These are phyloP conservation scores for Hysterangium stoloniferum DNA, from an alignment of 768 basidiomycete genomes.

Conservation along the genomic window DNA sequence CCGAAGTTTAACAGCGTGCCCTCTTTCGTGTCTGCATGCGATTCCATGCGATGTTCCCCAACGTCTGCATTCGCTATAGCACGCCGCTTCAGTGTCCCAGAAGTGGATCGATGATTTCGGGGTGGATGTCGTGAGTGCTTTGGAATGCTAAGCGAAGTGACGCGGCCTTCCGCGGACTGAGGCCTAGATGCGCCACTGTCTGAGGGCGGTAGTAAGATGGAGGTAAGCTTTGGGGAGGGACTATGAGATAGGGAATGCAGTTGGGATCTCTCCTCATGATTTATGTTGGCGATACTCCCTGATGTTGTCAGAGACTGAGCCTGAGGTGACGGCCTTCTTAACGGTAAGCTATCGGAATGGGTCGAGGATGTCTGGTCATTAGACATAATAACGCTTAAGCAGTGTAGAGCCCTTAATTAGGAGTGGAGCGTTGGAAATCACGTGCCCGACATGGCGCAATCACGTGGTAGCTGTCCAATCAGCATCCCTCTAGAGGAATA, in stretches of 20 bases:
- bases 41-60: too few relatives aligned
- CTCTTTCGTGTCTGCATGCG: neutral
- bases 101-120: neutral
- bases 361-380: neutral
- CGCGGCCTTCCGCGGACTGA: constrained; percentile 6
- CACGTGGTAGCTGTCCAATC: too few relatives aligned
- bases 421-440: too few relatives aligned
- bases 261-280: constrained; percentile 1
- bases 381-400: too few relatives aligned
- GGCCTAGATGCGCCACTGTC: constrained; percentile 6
- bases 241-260: constrained; percentile 3
- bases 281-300: neutral
- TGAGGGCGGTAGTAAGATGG: constrained; percentile 5
- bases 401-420: too few relatives aligned
- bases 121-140: neutral
- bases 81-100: neutral
- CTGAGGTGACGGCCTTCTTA: neutral
- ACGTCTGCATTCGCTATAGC: neutral
- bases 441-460: too few relatives aligned
- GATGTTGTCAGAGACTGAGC: neutral
- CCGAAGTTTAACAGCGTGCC: constrained; percentile 8
- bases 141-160: neutral
- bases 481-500: too few relatives aligned
- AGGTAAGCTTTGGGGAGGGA: constrained; percentile 6
- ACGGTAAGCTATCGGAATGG: neutral